phyloP scores from a whole-genome alignment of 345 rosid genomes.

The Heritiera fomes region DNA sequence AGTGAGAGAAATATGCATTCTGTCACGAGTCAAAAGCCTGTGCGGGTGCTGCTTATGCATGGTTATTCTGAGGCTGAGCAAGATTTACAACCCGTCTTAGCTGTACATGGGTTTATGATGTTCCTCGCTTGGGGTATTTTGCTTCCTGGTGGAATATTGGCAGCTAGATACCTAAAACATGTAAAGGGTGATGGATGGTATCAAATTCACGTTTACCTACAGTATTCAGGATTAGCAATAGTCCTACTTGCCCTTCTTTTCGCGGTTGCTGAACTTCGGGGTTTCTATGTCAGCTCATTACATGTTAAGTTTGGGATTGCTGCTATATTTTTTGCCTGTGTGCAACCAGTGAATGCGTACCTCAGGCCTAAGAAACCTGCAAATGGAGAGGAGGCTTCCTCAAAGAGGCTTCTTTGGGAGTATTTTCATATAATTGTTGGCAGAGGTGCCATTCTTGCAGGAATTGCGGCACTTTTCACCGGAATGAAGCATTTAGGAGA shows the following conservation, averaged over 20 bases:
- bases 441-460: slow-evolving; percentile 58
- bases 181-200: slow-evolving; percentile 97
- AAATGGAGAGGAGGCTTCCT: slow-evolving; percentile 52
- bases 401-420: slow-evolving; percentile 76
- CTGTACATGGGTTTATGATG: slow-evolving; percentile 99
- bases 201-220: slow-evolving; percentile 85
- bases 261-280: slow-evolving; percentile 89
- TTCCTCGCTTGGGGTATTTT: slow-evolving; percentile 98
- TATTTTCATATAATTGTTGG: slow-evolving; percentile 72
- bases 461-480: slow-evolving; percentile 67
- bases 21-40: slow-evolving; percentile 84
- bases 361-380: slow-evolving; percentile 72
- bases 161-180: slow-evolving; percentile 88
- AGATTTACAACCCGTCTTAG: slow-evolving; percentile 83
- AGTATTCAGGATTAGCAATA: slow-evolving; percentile 85
- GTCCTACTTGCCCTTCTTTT: slow-evolving; percentile 83
- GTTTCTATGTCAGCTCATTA: slow-evolving; percentile 59
- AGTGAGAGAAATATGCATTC: slow-evolving; percentile 94
- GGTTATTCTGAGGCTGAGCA: slow-evolving; percentile 96
- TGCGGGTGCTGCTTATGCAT: slow-evolving; percentile 66
- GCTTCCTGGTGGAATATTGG: slow-evolving; percentile 85
- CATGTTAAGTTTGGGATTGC: slow-evolving; percentile 84
- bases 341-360: slow-evolving; percentile 82
- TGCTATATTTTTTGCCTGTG: slow-evolving; percentile 70
- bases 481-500: slow-evolving; percentile 79